Evolutionary conservation across 1,139 yeast genomes (phyloP), one percentile per base, ranked within the genome.

Genomic region (Kodamaea anthophila): DNA sequence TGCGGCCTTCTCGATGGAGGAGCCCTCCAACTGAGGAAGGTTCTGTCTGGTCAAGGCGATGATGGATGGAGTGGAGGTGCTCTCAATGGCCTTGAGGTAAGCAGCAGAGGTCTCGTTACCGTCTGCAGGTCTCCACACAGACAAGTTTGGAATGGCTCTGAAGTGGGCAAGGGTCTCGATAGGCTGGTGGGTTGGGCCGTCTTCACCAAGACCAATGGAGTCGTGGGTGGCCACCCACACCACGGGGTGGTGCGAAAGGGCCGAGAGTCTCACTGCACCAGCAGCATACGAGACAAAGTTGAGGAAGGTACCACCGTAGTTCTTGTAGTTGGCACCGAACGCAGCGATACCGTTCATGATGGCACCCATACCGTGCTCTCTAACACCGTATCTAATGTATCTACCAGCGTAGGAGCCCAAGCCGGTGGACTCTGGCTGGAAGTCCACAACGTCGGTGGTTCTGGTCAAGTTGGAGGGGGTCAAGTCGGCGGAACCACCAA

Each of bases 311-410:
- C 96, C 98, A 62, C 96, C 96, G 67, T 79, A 88, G 49, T 88
- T 83, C 65, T 81, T 84, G 73, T 74, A 79, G 72, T 86, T 86
- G 44, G 84, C 85, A 66, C 98, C 98, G 55, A 71, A 93, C 31
- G 96, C 96, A 44, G 93, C 74, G 51, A 91, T 83, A 79, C 99
- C 99, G 65, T 93, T 91, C 80, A 91, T 77, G 59, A 91, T 84
- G 45, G 97, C 97, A 67, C 96, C 96, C 97, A 91, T 88, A 64
- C 87, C 98, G 67, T 93, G 98, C 71, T 91, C 99, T 68, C 99
- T 85, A 43, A 91, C 96, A 77, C 99, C 99, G 61, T 83, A 91
- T 70, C 97, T 83, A 61, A 91, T 74, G 71, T 91, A 91, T 60
- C 96, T 82, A 59, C 99, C 99, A 38, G 76, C 44, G 70, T 80